Conservation (phyloP, 495 filamentous ascomycete species). For the Penicillium paxilli region DNA sequence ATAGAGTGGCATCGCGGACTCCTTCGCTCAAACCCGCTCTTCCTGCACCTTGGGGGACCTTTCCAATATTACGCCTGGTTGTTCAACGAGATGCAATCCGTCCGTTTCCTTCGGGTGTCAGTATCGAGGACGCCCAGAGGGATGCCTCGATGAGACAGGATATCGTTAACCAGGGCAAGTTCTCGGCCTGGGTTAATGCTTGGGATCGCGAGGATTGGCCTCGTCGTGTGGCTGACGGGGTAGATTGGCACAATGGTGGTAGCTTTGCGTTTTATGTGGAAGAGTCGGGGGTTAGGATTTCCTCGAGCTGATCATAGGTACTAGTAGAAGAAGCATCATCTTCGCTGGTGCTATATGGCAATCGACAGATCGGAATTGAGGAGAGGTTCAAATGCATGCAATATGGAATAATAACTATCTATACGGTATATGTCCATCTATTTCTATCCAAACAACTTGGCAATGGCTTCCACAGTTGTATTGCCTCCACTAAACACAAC, state of each 20-base stretch:
- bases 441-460: constrained; percentile 38
- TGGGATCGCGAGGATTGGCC: constrained; percentile 49
- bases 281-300: constrained; percentile 21
- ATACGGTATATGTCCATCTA: no score
- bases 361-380: no score
- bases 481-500: constrained; percentile 91
- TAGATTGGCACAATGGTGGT: constrained; percentile 30
- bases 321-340: no score
- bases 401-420: no score
- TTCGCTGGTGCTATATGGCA: no score
- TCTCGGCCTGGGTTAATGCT: constrained; percentile 46
- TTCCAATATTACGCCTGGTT: constrained; percentile 47
- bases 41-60: constrained; percentile 47
- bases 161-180: constrained; percentile 39
- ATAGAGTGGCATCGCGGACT: constrained; percentile 32
- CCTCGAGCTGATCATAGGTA: no score
- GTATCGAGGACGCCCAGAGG: constrained; percentile 53
- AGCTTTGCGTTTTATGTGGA: constrained; percentile 31
- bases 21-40: constrained; percentile 43
- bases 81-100: constrained; percentile 44
- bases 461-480: constrained; percentile 76
- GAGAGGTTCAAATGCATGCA: no score
- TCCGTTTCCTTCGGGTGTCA: constrained; percentile 55
- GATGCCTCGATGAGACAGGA: constrained; percentile 49
- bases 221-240: constrained; percentile 29